These are phyloP conservation scores for Klebsormidium nitens DNA, from an alignment of 139 green algal species.

Conservation along the genomic window DNA sequence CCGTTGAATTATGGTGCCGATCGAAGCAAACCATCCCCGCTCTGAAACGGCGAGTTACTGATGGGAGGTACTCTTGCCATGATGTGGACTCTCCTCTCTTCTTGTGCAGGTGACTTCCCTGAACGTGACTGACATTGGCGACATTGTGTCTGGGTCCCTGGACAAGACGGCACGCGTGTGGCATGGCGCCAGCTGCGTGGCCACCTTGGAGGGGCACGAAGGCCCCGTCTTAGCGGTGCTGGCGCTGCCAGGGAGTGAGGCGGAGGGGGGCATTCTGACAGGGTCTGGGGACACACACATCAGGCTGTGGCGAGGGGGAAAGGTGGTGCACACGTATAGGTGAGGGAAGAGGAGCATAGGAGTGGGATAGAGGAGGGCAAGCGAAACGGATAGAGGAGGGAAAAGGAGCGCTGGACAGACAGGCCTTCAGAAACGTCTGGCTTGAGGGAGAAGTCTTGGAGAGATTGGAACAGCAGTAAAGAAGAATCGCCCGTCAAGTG, in stretches of 20 bases:
- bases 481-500: too few species aligned
- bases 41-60: too few species aligned
- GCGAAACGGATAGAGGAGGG: too few species aligned
- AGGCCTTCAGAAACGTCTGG: too few species aligned
- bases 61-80: too few species aligned
- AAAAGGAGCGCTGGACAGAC: too few species aligned
- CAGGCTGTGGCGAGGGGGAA: constrained; percentile 27
- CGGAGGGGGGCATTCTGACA: not conserved
- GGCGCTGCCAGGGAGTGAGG: constrained; percentile 54
- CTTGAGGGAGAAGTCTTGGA: not conserved
- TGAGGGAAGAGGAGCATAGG: too few species aligned
- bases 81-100: too few species aligned
- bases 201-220: constrained; percentile 65
- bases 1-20: too few species aligned
- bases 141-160: constrained; percentile 71
- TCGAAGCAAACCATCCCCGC: too few species aligned
- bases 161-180: constrained; percentile 80
- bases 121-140: constrained; percentile 48
- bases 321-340: constrained; percentile 56
- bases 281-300: constrained; percentile 44
- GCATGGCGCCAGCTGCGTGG: constrained; percentile 44
- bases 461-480: not conserved
- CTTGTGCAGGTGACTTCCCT: too few species aligned
- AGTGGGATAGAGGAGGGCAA: too few species aligned
- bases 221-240: constrained; percentile 66